These are phyloP conservation scores for Wickerhamiella qilinensis DNA, from an alignment of 805 yeast genomes.

Conservation along the genomic window DNA sequence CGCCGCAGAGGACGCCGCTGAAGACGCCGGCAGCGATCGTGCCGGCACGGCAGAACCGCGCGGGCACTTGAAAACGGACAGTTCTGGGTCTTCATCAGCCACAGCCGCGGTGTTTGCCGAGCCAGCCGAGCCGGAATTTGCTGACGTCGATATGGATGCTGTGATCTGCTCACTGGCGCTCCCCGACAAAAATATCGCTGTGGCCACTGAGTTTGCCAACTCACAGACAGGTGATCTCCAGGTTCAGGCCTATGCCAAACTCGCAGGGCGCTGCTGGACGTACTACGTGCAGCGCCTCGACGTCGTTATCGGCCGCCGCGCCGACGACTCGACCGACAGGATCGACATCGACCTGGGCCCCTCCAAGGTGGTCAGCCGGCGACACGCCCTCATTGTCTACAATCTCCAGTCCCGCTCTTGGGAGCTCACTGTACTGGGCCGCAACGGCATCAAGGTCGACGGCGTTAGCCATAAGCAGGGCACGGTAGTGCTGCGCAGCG, in stretches of 20 bases:
- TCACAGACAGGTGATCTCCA: slow-evolving; percentile 49
- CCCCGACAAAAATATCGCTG: slow-evolving; percentile 63
- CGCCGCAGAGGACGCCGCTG: no score
- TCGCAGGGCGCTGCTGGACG: slow-evolving; percentile 88
- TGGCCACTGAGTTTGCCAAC: slow-evolving; percentile 57
- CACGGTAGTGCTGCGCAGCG: slow-evolving; percentile 43
- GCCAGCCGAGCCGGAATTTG: no score
- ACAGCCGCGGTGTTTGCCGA: no score
- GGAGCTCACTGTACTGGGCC: slow-evolving; percentile 71
- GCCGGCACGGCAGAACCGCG: no score
- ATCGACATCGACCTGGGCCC: slow-evolving; percentile 90
- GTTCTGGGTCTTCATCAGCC: no score
- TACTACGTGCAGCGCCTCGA: slow-evolving; percentile 69
- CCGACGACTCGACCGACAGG: slow-evolving; percentile 21
- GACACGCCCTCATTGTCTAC: slow-evolving; percentile 73
- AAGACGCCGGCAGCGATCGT: no score
- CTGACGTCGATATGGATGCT: slow-evolving; percentile 10
- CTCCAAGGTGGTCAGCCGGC: slow-evolving; percentile 88
- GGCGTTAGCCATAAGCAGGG: slow-evolving; percentile 32
- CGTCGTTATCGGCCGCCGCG: slow-evolving; percentile 75
- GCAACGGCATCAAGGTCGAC: slow-evolving; percentile 90
- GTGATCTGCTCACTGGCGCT: slow-evolving; percentile 52
- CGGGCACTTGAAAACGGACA: no score
- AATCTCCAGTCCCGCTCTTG: slow-evolving; percentile 61
- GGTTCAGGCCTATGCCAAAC: slow-evolving; percentile 95